Base-by-base conservation (phyloP, 768 basidiomycete species). In the Kwoniella dendrophila region DNA sequence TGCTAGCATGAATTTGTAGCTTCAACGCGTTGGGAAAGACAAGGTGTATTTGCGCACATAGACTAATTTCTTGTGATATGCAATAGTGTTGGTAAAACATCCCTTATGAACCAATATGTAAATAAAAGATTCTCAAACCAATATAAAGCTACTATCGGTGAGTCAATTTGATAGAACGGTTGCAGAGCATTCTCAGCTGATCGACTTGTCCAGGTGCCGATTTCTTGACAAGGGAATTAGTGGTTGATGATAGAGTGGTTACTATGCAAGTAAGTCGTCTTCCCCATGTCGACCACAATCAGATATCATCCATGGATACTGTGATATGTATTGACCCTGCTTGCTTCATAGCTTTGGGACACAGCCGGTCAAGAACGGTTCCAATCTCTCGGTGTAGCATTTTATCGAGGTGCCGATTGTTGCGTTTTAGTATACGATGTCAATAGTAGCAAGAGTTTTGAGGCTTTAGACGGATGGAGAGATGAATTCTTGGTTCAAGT, bases 41-140 rank as follows among this genome's bases (percentile, higher is more conserved):
- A n/a, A n/a, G n/a, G n/a, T n/a, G n/a, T n/a, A n/a, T n/a, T n/a
- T n/a, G n/a, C n/a, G n/a, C n/a, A n/a, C n/a, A n/a, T n/a, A n/a
- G n/a, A n/a, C 59, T 61, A 16, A 52, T 29, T 11, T 20, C 7
- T 29, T 45, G 29, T 24, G 27, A 6, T 12, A 18, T 14, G 7
- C 6, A 29, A 29, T 41, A 94, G 94, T 60, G 95, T 97, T 79
- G 95, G 94, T 43, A 98, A 98, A 88, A 98, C 96, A 41, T 98
- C 95, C 29, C 88, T 99, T 73, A 99, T 99, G 96, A 97, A 97
- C 83, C 96, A 99, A 82, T 98, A 96, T 83, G 96, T 99, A 68
- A 98, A 97, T 86, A 98, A 97, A 81, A 89, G 96, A 65, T 99
- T 98, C 81, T 92, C 90, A 80, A 96, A 94, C 82, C 95, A 97